phyloP scores from a whole-genome alignment of 208 protist genomes.

The Leishmania mexicana region DNA sequence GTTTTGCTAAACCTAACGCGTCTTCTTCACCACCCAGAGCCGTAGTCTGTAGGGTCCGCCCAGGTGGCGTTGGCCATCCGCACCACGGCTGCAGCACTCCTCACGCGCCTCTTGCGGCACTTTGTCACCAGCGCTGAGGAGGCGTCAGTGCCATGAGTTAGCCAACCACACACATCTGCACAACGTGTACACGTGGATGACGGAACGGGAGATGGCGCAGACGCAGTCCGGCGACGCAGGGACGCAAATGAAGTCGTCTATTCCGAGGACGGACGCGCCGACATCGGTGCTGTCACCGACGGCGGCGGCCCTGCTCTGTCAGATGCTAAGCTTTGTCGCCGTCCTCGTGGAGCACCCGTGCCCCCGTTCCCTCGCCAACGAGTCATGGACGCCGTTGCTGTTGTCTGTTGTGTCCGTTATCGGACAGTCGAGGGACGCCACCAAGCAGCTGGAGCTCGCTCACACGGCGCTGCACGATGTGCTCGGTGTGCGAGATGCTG shows the following conservation, averaged over 20 bases:
- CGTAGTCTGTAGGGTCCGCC: conserved; percentile 15
- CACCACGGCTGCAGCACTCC: conserved; percentile 14
- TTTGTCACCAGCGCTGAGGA: conserved; percentile 15
- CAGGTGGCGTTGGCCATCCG: conserved; percentile 12
- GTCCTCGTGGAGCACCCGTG: conserved; percentile 36
- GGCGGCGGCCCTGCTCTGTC: conserved; percentile 1
- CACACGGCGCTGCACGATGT: conserved; percentile 33
- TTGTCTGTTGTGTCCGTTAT: conserved; percentile 18
- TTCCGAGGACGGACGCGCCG: not conserved
- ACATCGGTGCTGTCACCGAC: not conserved
- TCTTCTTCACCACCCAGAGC: conserved; percentile 28
- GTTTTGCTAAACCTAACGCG: conserved; percentile 11
- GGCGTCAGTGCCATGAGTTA: conserved; percentile 27
- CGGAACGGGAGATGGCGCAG: conserved; percentile 13
- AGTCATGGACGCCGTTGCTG: conserved; percentile 34
- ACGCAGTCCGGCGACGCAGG: conserved; percentile 3
- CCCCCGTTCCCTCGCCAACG: conserved; percentile 20
- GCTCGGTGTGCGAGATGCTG: conserved; percentile 19
- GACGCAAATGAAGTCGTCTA: not conserved
- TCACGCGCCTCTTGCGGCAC: conserved; percentile 18
- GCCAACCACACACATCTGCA: conserved; percentile 20
- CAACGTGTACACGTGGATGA: conserved; percentile 23
- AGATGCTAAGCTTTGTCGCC: conserved; percentile 25
- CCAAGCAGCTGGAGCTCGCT: conserved; percentile 21
- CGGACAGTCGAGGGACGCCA: conserved; percentile 18